Evolutionary conservation across 2,329 filamentous ascomycete species (phyloP).

Genomic region (Calonectria pauciramosa): DNA sequence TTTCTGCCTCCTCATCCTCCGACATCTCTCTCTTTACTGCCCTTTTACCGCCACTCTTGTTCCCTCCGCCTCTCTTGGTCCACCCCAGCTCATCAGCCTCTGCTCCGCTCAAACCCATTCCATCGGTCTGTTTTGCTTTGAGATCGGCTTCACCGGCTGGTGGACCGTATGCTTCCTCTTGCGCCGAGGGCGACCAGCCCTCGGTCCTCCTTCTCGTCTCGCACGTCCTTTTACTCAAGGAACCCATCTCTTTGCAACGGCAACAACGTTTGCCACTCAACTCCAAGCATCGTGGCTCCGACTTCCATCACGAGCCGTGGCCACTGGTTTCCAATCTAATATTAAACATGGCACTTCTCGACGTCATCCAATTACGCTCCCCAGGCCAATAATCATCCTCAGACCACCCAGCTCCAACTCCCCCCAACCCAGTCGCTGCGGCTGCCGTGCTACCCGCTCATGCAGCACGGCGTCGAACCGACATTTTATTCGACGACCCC

Average conservation of each 20-base stretch:
- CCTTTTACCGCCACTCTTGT: background rate
- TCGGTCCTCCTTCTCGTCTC: conserved; percentile 5
- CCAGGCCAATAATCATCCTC: background rate
- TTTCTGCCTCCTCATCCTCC: background rate
- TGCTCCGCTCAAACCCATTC: background rate
- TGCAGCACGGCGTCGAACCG: background rate
- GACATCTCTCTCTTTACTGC: background rate
- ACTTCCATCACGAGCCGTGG: background rate
- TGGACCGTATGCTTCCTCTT: conserved; percentile 14
- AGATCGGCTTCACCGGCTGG: conserved; percentile 12
- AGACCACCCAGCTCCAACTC: background rate
- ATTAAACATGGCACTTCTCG: background rate
- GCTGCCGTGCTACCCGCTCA: conserved; percentile 13
- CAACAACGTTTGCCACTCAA: background rate
- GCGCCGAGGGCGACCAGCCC: conserved; percentile 17
- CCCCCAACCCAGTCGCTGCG: background rate
- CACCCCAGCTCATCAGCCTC: background rate
- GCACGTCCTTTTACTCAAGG: background rate
- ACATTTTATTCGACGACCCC: background rate
- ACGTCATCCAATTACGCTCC: conserved; percentile 2
- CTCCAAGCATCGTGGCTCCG: background rate
- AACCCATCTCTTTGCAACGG: background rate
- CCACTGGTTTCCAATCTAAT: background rate
- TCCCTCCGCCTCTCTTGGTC: background rate
- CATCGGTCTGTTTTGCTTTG: conserved; percentile 8